phyloP scores from a whole-genome alignment of 2,329 filamentous ascomycete genomes.

The Coniella vitis region DNA sequence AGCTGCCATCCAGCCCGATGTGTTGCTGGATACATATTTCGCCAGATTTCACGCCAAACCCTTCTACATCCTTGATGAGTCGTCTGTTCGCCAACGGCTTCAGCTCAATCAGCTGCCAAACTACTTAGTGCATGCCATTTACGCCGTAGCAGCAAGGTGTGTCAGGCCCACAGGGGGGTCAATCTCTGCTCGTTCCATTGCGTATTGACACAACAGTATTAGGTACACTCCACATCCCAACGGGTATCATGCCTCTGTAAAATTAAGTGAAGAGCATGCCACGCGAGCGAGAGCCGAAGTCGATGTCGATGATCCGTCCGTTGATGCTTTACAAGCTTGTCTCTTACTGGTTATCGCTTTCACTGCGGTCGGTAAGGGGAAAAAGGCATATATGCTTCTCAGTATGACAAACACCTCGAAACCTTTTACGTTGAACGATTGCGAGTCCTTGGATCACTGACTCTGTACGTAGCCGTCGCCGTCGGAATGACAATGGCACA shows the following conservation, averaged over 20 bases:
- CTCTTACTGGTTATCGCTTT: slow-evolving; percentile 70
- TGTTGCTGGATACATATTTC: slow-evolving; percentile 73
- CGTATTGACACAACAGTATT: slow-evolving; percentile 18
- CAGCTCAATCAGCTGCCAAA: slow-evolving; percentile 59
- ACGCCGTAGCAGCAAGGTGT: slow-evolving; percentile 56
- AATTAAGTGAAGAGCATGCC: slow-evolving; percentile 66
- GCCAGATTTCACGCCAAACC: slow-evolving; percentile 72
- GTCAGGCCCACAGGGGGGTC: slow-evolving; percentile 16
- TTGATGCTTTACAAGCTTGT: slow-evolving; percentile 70
- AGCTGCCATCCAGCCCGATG: slow-evolving; percentile 47
- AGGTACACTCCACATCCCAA: slow-evolving; percentile 65
- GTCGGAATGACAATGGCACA: slow-evolving; percentile 79
- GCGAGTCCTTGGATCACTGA: slow-evolving; percentile 27
- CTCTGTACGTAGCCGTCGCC: slow-evolving; percentile 50
- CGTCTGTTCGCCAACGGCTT: slow-evolving; percentile 63
- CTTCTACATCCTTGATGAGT: slow-evolving; percentile 74
- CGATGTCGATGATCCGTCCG: slow-evolving; percentile 73
- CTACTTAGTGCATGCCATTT: slow-evolving; percentile 50
- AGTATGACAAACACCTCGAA: slow-evolving; percentile 39
- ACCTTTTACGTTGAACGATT: neutral
- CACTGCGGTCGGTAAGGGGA: slow-evolving; percentile 71
- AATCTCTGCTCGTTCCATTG: slow-evolving; percentile 2
- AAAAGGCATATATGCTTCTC: slow-evolving; percentile 81
- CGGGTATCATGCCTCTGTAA: slow-evolving; percentile 60
- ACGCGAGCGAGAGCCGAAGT: slow-evolving; percentile 61